Percentiles rank a stretch among this genome's conserved stretches.
Conservation (phyloP, 257 asterid genomes). For the Solanum piurae region DNA sequence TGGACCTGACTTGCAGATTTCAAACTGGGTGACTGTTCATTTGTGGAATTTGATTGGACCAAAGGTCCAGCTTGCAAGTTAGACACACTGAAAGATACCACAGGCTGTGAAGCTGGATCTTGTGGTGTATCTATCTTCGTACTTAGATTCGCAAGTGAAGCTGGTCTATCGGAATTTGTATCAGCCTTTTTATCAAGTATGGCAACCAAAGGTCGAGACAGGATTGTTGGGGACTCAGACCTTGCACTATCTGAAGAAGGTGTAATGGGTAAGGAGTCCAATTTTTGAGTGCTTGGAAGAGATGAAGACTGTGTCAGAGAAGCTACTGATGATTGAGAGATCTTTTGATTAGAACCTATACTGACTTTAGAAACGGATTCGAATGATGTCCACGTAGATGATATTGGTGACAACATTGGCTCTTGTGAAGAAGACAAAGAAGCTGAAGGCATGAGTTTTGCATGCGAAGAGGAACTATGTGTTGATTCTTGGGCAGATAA, state of each 20-base stretch:
- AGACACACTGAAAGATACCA: constrained; percentile 11
- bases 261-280: constrained; percentile 16
- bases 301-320: constrained; percentile 17
- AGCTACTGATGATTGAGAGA: constrained; percentile 23
- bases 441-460: constrained; percentile 18
- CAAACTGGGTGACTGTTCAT: constrained; percentile 16
- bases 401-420: constrained; percentile 20
- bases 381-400: constrained; percentile 11
- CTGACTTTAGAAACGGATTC: constrained; percentile 26
- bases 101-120: constrained; percentile 30
- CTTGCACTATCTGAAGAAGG: constrained; percentile 11
- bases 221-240: constrained; percentile 20
- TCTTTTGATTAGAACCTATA: constrained; percentile 16
- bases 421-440: constrained; percentile 26
- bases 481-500: constrained; percentile 17
- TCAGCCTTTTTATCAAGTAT: constrained; percentile 20
- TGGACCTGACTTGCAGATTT: constrained; percentile 27
- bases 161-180: constrained; percentile 3
- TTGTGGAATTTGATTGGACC: constrained; percentile 12
- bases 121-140: neutral
- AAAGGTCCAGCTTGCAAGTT: constrained; percentile 19
- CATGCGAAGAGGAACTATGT: constrained; percentile 16
- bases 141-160: constrained; percentile 13
- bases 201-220: constrained; percentile 17
- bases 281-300: constrained; percentile 8